Evolutionary conservation across 2,329 filamentous ascomycete genomes (phyloP).

Genomic region (Calonectria henricotiae): DNA sequence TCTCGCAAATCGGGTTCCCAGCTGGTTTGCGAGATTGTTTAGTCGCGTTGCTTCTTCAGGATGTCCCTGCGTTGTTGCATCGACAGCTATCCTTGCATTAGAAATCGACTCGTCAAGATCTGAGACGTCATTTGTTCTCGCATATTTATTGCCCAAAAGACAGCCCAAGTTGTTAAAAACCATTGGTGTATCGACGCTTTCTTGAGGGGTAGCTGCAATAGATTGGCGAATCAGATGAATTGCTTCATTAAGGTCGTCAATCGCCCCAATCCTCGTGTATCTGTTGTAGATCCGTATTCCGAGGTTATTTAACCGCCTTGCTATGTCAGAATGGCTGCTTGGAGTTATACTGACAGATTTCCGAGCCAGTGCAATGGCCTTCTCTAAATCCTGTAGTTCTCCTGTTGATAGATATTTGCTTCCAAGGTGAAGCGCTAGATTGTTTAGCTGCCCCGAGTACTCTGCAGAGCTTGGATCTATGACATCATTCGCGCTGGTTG

Average conservation of each 20-base stretch:
- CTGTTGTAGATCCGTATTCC: conserved; percentile 7
- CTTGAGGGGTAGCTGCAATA: not conserved
- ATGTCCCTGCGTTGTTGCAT: not conserved
- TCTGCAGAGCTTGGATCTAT: not conserved
- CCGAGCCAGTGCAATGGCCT: not conserved
- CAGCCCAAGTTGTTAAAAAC: conserved; percentile 1
- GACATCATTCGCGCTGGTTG: not conserved
- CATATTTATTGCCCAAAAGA: not conserved
- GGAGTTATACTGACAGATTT: not conserved
- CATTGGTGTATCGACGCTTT: not conserved
- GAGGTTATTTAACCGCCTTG: not conserved
- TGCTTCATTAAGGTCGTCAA: not conserved
- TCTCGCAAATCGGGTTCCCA: not conserved
- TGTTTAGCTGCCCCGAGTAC: not conserved
- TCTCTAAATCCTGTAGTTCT: not conserved
- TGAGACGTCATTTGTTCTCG: not conserved
- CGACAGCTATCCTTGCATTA: not conserved
- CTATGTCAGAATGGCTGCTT: not conserved
- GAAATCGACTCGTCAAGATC: not conserved
- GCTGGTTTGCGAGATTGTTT: not conserved
- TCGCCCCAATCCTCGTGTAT: not conserved
- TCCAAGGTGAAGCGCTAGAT: not conserved
- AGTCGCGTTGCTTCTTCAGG: not conserved
- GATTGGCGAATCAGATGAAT: not conserved
- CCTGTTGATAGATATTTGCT: not conserved